Evolutionary conservation across 768 basidiomycete species (phyloP), one percentile per base, ranked within the genome.

Genomic region (Kwoniella pini): DNA sequence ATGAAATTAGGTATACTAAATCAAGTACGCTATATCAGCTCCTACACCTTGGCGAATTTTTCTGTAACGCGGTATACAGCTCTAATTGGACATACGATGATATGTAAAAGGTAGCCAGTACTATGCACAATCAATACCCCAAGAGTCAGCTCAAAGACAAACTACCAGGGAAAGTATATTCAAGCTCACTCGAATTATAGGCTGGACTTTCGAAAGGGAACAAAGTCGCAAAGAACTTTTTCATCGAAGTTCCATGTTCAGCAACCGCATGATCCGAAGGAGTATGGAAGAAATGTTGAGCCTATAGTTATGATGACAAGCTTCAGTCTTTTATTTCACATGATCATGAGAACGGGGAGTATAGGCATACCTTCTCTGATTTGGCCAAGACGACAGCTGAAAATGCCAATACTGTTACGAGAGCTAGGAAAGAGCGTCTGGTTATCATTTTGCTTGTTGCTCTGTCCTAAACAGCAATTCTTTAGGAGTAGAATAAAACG

Each of bases 61-160:
- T 11, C n/a, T 2, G 26, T 30, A 1, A 63, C 62, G 54, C 53
- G 62, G 43, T n/a, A 4, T 12, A 30, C 17, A 40, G 45, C 22
- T 33, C 12, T 12, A 22, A 21, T 15, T n/a, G 17, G 49, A 84
- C 90, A 74, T 77, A 93, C 91, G 91, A 94, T 83, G 90, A 92
- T 80, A 94, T 94, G 82, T 94, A 94, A 82, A 94, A 92, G 19
- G 92, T 94, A 63, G 89, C 92, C 27, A 94, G 82, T 57, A 96
- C 85, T 53, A 28, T 40, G 10, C 43, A 3, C 15, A 15, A 7
- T 7, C 15, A 39, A 28, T 24, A 1, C 22, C 6, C 10, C 33
- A 70, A 66, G 54, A 70, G 43, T 36, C 64, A 31, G 3, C 22
- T 6, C n/a, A 28, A 27, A 17, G 40, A 31, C 27, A 27, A 26